A percentile compares a stretch with the other conserved stretches of the same genome.
phyloP scores from a whole-genome alignment of 2,329 filamentous ascomycete genomes.

The Lecanosticta acicola region DNA sequence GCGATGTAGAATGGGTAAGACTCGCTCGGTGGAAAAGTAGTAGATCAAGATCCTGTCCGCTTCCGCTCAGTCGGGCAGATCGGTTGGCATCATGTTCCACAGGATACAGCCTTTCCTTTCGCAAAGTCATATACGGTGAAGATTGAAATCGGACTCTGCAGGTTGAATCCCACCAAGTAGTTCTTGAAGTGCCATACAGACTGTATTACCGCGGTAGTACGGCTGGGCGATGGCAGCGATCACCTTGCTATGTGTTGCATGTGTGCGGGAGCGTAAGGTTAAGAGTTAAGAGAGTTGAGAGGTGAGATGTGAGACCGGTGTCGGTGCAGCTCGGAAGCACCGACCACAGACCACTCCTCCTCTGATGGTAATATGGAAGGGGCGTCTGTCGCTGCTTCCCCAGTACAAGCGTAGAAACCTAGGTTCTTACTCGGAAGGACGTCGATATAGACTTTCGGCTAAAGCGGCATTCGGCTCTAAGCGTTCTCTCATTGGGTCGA shows the following conservation, averaged over 20 bases:
- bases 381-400: too few relatives aligned
- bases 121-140: constrained; percentile 10
- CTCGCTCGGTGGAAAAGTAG: constrained; percentile 15
- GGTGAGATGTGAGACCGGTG: too few relatives aligned
- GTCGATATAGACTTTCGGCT: not conserved
- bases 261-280: too few relatives aligned
- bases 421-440: too few relatives aligned
- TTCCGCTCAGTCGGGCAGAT: constrained; percentile 3
- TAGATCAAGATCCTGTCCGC: constrained; percentile 4
- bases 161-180: constrained; percentile 7
- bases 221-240: too few relatives aligned
- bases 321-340: too few relatives aligned
- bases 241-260: too few relatives aligned
- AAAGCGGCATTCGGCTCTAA: not conserved
- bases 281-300: too few relatives aligned
- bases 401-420: too few relatives aligned
- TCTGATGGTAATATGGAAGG: too few relatives aligned
- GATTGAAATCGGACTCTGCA: constrained; percentile 7
- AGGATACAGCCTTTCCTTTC: not conserved
- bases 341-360: too few relatives aligned
- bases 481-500: not conserved
- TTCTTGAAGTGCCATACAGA: constrained; percentile 9
- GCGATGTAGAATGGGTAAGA: constrained; percentile 11
- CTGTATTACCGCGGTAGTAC: too few relatives aligned
- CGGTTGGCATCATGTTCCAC: constrained; percentile 4